phyloP scores from a whole-genome alignment of 1,284 basidiomycete species.

The Irpex sp. region DNA sequence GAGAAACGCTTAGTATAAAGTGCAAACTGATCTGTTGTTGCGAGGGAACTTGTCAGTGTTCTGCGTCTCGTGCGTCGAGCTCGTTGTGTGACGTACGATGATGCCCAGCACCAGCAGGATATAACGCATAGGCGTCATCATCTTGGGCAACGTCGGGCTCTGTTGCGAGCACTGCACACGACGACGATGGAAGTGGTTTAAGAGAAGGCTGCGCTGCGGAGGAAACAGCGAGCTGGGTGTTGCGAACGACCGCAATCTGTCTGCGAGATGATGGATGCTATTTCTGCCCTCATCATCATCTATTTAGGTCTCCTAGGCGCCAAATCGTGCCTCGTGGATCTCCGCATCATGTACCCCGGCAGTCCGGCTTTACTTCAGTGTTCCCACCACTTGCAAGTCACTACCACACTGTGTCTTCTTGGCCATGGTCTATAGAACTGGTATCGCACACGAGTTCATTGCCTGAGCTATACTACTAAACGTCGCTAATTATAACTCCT shows the following conservation, averaged over 20 bases:
- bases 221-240: background rate
- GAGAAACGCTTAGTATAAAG: constrained; percentile 66
- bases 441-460: too few species aligned
- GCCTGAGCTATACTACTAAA: too few species aligned
- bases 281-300: background rate
- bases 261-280: background rate
- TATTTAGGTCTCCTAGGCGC: background rate
- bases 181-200: background rate
- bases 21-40: constrained; percentile 56
- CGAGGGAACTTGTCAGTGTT: background rate
- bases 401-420: too few species aligned
- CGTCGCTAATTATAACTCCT: too few species aligned
- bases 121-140: constrained; percentile 78
- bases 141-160: constrained; percentile 31
- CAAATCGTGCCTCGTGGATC: background rate
- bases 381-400: too few species aligned
- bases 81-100: constrained; percentile 40
- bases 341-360: background rate
- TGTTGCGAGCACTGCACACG: constrained; percentile 4
- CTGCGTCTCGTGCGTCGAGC: background rate
- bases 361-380: background rate
- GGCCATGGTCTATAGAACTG: too few species aligned
- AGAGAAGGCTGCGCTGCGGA: background rate
- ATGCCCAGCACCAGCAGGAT: constrained; percentile 60
- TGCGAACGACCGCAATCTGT: background rate